Conservation (phyloP, 73 alveolate species). For the Urostyla sp. region DNA sequence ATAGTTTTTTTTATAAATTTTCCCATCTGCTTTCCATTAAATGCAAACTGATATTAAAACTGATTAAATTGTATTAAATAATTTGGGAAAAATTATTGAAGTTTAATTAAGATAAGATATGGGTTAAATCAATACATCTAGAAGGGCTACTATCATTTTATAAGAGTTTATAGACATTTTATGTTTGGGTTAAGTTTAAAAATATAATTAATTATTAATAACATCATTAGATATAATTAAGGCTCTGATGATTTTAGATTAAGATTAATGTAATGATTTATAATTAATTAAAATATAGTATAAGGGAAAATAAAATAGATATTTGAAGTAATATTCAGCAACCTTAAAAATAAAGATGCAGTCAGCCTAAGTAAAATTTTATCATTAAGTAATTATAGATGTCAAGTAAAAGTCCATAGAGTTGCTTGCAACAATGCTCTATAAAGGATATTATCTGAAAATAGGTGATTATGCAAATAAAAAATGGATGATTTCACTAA, state of each 20-base stretch:
- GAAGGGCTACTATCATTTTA: conserved; percentile 18
- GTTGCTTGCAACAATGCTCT: neutral
- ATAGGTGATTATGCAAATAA: too few relatives aligned
- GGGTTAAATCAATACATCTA: conserved; percentile 8
- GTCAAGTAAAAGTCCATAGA: conserved; percentile 11
- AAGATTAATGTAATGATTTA: conserved; percentile 8
- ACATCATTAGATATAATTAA: conserved; percentile 22
- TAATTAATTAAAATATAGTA: neutral
- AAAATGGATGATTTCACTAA: too few relatives aligned
- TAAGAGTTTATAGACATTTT: conserved; percentile 30
- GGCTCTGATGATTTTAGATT: neutral
- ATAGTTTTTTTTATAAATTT: neutral
- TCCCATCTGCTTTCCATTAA: conserved; percentile 44
- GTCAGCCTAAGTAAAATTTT: too few relatives aligned
- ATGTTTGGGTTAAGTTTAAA: neutral
- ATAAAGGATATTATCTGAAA: conserved; percentile 39
- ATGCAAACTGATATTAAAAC: conserved; percentile 49
- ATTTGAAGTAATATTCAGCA: neutral
- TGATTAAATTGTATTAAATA: conserved; percentile 4
- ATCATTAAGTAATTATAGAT: too few relatives aligned
- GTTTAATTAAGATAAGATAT: conserved; percentile 20
- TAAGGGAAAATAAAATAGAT: neutral
- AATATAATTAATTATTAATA: neutral
- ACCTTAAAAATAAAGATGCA: neutral
- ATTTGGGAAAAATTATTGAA: conserved; percentile 29